phyloP scores from a whole-genome alignment of 2,329 filamentous ascomycete species.

The Penicillium sp. region DNA sequence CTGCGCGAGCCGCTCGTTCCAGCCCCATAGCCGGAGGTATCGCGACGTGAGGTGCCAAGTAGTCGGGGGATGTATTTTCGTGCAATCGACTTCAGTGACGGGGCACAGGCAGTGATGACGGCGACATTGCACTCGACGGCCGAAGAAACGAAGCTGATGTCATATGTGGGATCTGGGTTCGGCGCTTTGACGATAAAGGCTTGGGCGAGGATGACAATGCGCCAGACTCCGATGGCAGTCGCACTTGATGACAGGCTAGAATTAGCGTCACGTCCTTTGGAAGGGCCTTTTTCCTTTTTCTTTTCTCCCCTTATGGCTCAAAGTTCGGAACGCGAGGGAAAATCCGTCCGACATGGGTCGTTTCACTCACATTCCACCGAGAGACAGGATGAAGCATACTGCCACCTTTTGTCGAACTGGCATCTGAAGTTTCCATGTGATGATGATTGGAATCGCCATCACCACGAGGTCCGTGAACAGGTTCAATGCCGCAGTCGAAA shows the following conservation, averaged over 20 bases:
- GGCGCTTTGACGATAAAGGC: slow-evolving; percentile 9
- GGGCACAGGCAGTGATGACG: slow-evolving; percentile 25
- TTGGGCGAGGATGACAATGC: slow-evolving; percentile 22
- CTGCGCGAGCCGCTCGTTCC: slow-evolving; percentile 7
- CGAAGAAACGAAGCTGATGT: slow-evolving; percentile 25
- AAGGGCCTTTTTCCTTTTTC: too few relatives aligned
- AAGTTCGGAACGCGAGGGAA: too few relatives aligned
- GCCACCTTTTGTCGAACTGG: slow-evolving; percentile 24
- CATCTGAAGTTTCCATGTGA: slow-evolving; percentile 27
- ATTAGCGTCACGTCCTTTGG: background rate
- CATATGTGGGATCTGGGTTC: slow-evolving; percentile 18
- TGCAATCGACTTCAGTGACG: slow-evolving; percentile 24
- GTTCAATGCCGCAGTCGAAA: slow-evolving; percentile 22
- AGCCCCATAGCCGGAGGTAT: slow-evolving; percentile 7
- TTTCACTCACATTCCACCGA: slow-evolving; percentile 22
- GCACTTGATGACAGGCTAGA: slow-evolving; percentile 11
- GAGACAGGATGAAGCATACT: slow-evolving; percentile 24
- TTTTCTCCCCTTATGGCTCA: background rate
- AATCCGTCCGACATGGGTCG: too few relatives aligned
- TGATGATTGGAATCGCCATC: slow-evolving; percentile 26
- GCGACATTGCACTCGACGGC: slow-evolving; percentile 27
- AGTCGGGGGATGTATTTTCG: slow-evolving; percentile 15
- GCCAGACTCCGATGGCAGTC: slow-evolving; percentile 26
- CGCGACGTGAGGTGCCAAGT: slow-evolving; percentile 15
- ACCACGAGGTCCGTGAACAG: slow-evolving; percentile 30